phyloP scores from a whole-genome alignment of 495 filamentous ascomycete genomes.

The Xylaria palmicola region DNA sequence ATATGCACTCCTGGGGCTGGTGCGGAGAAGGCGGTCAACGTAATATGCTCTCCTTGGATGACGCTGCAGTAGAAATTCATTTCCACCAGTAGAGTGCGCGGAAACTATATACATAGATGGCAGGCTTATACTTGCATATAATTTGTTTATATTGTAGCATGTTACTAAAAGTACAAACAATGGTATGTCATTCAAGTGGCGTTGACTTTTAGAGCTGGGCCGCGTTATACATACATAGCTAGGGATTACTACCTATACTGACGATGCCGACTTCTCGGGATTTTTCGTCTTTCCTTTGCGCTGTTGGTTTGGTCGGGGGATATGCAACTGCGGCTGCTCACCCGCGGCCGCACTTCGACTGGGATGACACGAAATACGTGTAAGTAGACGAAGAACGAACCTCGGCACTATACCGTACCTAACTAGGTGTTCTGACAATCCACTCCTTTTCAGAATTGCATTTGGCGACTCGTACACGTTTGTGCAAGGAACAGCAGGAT shows the following conservation, averaged over 20 bases:
- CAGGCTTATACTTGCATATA: too few relatives aligned
- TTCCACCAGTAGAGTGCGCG: background rate
- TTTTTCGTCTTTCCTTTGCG: background rate
- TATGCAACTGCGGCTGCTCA: background rate
- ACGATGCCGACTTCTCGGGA: background rate
- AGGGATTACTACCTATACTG: background rate
- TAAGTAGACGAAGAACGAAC: background rate
- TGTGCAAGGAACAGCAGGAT: slow-evolving; percentile 50
- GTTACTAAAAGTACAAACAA: background rate
- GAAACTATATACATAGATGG: background rate
- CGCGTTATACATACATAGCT: too few relatives aligned
- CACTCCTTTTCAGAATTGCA: slow-evolving; percentile 44
- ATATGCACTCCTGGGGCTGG: background rate
- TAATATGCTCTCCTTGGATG: background rate
- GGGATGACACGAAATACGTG: background rate
- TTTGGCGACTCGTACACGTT: slow-evolving; percentile 59
- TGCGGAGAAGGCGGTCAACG: background rate
- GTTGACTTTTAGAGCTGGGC: too few relatives aligned
- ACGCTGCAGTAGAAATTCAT: background rate
- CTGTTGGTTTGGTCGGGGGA: background rate
- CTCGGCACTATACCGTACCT: background rate
- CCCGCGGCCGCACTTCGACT: background rate
- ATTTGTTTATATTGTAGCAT: background rate
- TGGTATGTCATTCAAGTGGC: too few relatives aligned
- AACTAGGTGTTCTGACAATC: background rate